Percentiles rank a stretch among this genome's conserved stretches.
phyloP scores from a whole-genome alignment of 768 basidiomycete genomes.

The Mrakia gelida region DNA sequence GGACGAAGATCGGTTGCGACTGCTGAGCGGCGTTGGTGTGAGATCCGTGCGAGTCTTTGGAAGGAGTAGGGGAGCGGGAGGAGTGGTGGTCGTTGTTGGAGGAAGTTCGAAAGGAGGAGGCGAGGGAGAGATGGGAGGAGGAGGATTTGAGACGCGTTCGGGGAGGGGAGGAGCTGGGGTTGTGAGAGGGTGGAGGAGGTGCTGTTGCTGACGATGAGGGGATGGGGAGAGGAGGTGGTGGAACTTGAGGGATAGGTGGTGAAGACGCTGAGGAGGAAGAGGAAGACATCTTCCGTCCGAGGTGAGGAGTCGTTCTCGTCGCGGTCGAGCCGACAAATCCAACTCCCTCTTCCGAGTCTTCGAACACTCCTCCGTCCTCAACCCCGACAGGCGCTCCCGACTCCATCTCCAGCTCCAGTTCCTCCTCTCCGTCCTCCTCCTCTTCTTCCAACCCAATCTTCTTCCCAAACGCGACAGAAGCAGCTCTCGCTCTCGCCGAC shows the following conservation, averaged over 20 bases:
- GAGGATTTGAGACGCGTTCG: not conserved
- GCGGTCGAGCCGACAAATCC: too few relatives aligned
- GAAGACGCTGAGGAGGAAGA: not conserved
- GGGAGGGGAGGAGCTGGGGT: not conserved
- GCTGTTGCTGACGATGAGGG: not conserved
- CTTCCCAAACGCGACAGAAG: slow-evolving; percentile 1
- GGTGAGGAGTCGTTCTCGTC: not conserved
- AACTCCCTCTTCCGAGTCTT: not conserved
- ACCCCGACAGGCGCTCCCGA: not conserved
- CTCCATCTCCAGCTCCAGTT: not conserved
- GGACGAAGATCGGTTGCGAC: too few relatives aligned
- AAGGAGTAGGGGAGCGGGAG: not conserved
- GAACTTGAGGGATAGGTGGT: not conserved
- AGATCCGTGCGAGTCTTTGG: not conserved
- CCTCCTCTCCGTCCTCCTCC: not conserved
- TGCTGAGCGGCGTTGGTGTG: not conserved
- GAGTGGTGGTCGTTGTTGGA: not conserved
- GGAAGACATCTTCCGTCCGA: not conserved
- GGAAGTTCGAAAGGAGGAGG: not conserved
- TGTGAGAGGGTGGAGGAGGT: not conserved
- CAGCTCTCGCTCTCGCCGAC: not conserved
- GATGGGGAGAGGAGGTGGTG: not conserved
- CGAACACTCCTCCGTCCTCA: not conserved
- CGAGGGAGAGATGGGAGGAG: slow-evolving; percentile 4
- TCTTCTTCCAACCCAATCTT: not conserved